Percentiles rank a stretch among this genome's conserved stretches.
These are phyloP conservation scores for Lentithecium fluviatile DNA, from an alignment of 495 filamentous ascomycete genomes.

Conservation along the genomic window DNA sequence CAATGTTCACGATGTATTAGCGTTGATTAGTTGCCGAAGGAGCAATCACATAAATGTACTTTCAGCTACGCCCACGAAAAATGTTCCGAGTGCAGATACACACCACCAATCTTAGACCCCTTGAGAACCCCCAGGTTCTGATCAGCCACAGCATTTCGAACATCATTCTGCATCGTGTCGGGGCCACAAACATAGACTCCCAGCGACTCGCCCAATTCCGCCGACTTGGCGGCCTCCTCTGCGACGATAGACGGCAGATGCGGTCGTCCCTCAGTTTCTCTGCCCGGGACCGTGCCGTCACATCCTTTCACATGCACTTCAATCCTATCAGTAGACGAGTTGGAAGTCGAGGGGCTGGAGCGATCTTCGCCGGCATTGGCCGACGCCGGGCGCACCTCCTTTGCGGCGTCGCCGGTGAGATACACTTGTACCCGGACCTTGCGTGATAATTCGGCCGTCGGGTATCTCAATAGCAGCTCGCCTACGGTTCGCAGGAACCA, in stretches of 20 bases:
- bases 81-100: conserved; percentile 55
- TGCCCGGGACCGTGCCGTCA: background rate
- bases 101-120: conserved; percentile 45
- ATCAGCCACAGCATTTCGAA: conserved; percentile 50
- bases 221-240: conserved; percentile 30
- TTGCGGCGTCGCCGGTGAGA: conserved; percentile 22
- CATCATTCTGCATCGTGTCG: conserved; percentile 51
- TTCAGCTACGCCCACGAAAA: conserved; percentile 53
- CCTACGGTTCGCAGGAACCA: conserved; percentile 23
- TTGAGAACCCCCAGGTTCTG: conserved; percentile 45
- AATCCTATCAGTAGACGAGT: conserved; percentile 6
- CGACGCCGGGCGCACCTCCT: no score
- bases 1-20: no score
- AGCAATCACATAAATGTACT: no score
- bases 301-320: background rate
- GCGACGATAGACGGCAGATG: conserved; percentile 44
- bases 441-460: no score
- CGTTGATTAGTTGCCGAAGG: no score
- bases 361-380: no score
- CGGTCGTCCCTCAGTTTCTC: conserved; percentile 37
- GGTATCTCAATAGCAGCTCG: conserved; percentile 15
- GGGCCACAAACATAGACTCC: conserved; percentile 55
- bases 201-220: conserved; percentile 37
- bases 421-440: conserved; percentile 15
- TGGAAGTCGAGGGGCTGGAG: no score